Conservation (phyloP, 352 stramenopile species). For the Globisporangium cylindrosporum region DNA sequence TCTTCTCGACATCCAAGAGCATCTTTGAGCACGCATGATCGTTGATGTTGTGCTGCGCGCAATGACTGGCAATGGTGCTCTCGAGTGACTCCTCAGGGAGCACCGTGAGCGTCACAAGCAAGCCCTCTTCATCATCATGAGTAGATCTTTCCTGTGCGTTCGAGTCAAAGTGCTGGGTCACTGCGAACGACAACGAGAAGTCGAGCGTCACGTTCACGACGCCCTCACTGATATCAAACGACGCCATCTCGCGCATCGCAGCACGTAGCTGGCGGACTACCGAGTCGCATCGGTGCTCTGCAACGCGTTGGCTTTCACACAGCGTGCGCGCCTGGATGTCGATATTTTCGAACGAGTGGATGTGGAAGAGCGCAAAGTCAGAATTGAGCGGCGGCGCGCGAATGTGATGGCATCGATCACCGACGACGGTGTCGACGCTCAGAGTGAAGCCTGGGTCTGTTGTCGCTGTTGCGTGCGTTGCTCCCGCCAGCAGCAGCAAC, state of each 20-base stretch:
- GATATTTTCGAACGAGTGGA: slow-evolving; percentile 34
- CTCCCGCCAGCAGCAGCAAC: background rate
- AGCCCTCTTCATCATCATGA: background rate
- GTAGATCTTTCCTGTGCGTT: slow-evolving; percentile 9
- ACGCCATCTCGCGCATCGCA: slow-evolving; percentile 45
- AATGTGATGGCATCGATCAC: slow-evolving; percentile 22
- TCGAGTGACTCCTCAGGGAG: slow-evolving; percentile 34
- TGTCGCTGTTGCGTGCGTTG: background rate
- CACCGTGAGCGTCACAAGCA: slow-evolving; percentile 24
- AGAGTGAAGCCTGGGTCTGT: background rate
- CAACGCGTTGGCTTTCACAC: slow-evolving; percentile 26
- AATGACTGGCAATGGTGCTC: slow-evolving; percentile 33
- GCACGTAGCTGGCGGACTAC: slow-evolving; percentile 29
- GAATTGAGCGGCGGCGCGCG: slow-evolving; percentile 26
- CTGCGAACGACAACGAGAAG: slow-evolving; percentile 40
- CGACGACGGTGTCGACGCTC: background rate
- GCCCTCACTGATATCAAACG: slow-evolving; percentile 34
- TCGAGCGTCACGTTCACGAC: slow-evolving; percentile 65
- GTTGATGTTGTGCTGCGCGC: slow-evolving; percentile 20
- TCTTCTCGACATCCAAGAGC: slow-evolving; percentile 21
- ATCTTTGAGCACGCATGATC: slow-evolving; percentile 15
- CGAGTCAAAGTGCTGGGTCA: slow-evolving; percentile 15
- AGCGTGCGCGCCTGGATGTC: slow-evolving; percentile 21
- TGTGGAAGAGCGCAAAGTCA: slow-evolving; percentile 30
- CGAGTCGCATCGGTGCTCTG: slow-evolving; percentile 30